Percentiles rank a stretch among this genome's conserved stretches.
Evolutionary conservation across 2,329 filamentous ascomycete species (phyloP).

Genomic region (Penicillium sp.): DNA sequence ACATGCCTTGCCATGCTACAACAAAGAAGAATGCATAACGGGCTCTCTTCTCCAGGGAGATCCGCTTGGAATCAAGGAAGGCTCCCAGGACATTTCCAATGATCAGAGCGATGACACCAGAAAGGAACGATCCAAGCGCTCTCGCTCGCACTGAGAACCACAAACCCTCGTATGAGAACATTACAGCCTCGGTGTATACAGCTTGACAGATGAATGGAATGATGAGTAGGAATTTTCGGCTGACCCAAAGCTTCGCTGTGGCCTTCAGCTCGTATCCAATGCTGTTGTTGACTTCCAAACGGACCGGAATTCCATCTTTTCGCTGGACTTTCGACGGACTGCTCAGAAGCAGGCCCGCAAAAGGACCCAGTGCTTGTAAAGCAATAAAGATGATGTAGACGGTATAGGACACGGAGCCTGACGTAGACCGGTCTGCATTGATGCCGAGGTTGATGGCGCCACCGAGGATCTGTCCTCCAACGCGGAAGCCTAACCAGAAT

Average conservation of each 20-base stretch:
- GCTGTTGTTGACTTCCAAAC: slow-evolving; percentile 58
- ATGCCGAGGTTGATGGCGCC: slow-evolving; percentile 71
- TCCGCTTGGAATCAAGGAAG: slow-evolving; percentile 61
- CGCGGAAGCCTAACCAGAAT: slow-evolving; percentile 65
- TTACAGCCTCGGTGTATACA: slow-evolving; percentile 71
- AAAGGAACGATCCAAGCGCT: slow-evolving; percentile 70
- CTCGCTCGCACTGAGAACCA: slow-evolving; percentile 72
- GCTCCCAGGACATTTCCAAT: slow-evolving; percentile 67
- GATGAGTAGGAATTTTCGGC: slow-evolving; percentile 63
- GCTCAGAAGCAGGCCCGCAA: slow-evolving; percentile 66
- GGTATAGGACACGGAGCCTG: slow-evolving; percentile 67
- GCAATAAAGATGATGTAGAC: slow-evolving; percentile 72
- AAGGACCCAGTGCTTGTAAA: slow-evolving; percentile 64
- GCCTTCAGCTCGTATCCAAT: slow-evolving; percentile 62
- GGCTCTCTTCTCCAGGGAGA: slow-evolving; percentile 57
- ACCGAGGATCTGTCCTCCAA: slow-evolving; percentile 68
- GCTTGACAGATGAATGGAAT: slow-evolving; percentile 70
- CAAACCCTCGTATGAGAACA: slow-evolving; percentile 67
- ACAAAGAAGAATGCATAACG: slow-evolving; percentile 57
- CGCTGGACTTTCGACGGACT: slow-evolving; percentile 63
- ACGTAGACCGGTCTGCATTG: slow-evolving; percentile 58
- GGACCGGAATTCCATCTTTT: slow-evolving; percentile 64
- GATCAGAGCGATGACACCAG: slow-evolving; percentile 66
- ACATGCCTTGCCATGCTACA: slow-evolving; percentile 60
- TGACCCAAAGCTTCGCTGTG: slow-evolving; percentile 61